phyloP scores from a whole-genome alignment of 129 eudicot species.

The Solidago caesia region DNA sequence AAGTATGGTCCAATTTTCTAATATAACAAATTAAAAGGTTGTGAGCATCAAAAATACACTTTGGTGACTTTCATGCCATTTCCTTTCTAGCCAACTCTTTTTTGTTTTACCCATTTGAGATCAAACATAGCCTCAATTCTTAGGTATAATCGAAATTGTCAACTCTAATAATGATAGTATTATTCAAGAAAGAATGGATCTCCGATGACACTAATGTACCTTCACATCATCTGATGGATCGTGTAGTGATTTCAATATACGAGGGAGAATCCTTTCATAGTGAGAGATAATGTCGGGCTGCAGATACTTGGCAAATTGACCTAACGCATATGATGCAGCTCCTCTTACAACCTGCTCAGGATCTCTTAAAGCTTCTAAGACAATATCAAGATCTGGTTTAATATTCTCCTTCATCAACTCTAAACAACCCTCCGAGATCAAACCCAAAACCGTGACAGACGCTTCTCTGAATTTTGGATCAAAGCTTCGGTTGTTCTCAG shows the following conservation, averaged over 20 bases:
- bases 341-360: conserved; percentile 93
- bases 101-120: background rate
- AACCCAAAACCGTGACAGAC: conserved; percentile 74
- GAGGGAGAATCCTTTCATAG: conserved; percentile 77
- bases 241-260: conserved; percentile 66
- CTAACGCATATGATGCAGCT: conserved; percentile 86
- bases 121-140: background rate
- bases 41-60: too few relatives aligned
- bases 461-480: conserved; percentile 90
- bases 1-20: background rate
- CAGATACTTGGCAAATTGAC: conserved; percentile 86
- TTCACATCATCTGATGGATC: conserved; percentile 89
- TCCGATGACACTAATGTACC: conserved; percentile 40
- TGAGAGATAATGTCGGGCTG: conserved; percentile 89
- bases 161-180: background rate
- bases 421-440: conserved; percentile 87
- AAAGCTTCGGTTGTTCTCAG: conserved; percentile 51
- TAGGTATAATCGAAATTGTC: background rate
- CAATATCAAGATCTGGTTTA: conserved; percentile 70
- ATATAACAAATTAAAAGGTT: background rate
- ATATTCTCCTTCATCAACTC: conserved; percentile 70
- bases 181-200: background rate
- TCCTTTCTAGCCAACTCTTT: too few relatives aligned
- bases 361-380: conserved; percentile 81
- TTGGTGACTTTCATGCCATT: too few relatives aligned